Evolutionary conservation across 208 protist genomes (phyloP), one percentile per base, ranked within the genome.

Genomic region (Porcisia deanei): DNA sequence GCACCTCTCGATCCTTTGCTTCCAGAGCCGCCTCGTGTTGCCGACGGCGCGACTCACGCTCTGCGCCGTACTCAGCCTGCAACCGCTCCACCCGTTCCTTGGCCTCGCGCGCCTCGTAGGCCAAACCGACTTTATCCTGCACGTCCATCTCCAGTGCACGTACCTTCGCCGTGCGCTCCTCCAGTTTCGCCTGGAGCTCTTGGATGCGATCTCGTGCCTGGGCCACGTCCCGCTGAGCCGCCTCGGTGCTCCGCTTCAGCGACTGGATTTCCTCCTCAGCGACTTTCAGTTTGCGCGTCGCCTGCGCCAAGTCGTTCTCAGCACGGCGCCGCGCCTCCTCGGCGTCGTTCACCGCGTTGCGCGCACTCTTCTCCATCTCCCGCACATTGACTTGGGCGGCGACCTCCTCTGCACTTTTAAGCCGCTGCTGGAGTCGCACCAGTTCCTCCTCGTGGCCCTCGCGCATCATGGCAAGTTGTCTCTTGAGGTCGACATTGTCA

Each of bases 1-100:
- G 83, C 57, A 91, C 54, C 64, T 96, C 88, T 1, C 45, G 55
- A 30, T 92, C 88, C 76, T 92, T 94, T 3, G 82, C 68, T 5
- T 79, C 78, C 14, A 88, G 16, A 8, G 80, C 74, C 20, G 82
- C 49, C 64, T 82, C 74, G 53, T 89, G 76, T 53, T 85, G 79
- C 60, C 70, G 54, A 14, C 81, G 82, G 14, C 70, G 65, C 68
- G 75, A 73, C 77, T 92, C 89, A 43, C 81, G 65, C 64, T 93
- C 87, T n/a, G 82, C 80, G 43, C 84, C 79, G 58, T 80, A 68
- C 53, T 82, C 80, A 25, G 69, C 88, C 67, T 89, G 80, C 70
- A 84, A 70, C 7, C 81, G 82, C 70, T 87, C 84, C 1, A 71
- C 41, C 20, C 85, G 83, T 47, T 83, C 83, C 66, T 81, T 71